Evolutionary conservation across 352 stramenopile species (phyloP), one percentile per base, ranked within the genome.

Genomic region (Phytophthora ohioensis): DNA sequence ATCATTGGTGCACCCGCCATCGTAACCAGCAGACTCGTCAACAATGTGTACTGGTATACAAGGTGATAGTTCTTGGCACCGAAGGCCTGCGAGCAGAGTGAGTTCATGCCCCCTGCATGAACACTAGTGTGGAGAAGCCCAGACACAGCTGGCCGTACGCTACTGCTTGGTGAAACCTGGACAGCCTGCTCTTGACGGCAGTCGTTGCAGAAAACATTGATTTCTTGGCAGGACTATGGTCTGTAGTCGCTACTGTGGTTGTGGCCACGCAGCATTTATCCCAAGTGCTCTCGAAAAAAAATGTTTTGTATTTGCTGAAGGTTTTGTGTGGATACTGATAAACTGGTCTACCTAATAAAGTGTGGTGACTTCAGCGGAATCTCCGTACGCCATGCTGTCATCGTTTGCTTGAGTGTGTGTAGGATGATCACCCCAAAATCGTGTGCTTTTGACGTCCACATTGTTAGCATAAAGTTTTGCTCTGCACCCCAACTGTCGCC

Each of bases 61-160:
- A 95, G 58, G 12, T 82, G 74, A 47, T 72, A 93, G 63, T 96
- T 96, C 54, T 85, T 87, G 55, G 90, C 87, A 10, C 90, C 90
- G 53, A 93, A 93, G n/a, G 90, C 90, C 58, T 97, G 90, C 34
- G 87, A 93, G 67, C 80, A 92, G 10, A 97, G 85, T 60, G 87
- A 75, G 66, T 92, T 95, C 64, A 93, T 84, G 32, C 85, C 87
- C 15, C 80, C 57, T 93, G 87, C 79, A 91, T 91, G 68, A 95
- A 90, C 31, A 94, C 77, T 43, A 92, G 80, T 17, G 82, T 90
- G 21, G 81, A 86, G 39, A 95, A 81, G 56, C 93, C 84, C 41
- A 94, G 78, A 52, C 85, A 84, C 67, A 95, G 78, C 46, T 92
- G 85, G 56, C 86, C 81, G 71, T 92, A 92, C 31, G 89, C 74